These are phyloP conservation scores for Cladorrhinum sp. DNA, from an alignment of 2,329 filamentous ascomycete genomes.

Conservation along the genomic window DNA sequence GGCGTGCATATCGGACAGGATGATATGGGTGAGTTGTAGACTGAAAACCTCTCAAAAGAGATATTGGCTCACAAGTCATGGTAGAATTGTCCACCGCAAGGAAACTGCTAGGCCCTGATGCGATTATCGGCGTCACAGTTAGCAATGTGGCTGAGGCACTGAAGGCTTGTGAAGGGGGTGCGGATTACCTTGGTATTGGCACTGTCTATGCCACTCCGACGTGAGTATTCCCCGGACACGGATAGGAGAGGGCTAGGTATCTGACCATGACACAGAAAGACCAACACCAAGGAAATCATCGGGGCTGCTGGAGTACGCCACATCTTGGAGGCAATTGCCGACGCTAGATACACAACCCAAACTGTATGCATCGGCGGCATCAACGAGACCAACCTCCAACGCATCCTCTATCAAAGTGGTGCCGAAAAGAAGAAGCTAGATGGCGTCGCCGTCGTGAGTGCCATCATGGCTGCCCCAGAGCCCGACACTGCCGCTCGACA, in stretches of 20 bases:
- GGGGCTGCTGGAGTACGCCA: slow-evolving; percentile 67
- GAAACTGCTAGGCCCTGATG: slow-evolving; percentile 66
- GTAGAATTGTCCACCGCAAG: slow-evolving; percentile 64
- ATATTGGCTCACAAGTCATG: background rate
- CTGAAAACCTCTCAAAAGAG: background rate
- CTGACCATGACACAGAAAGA: slow-evolving; percentile 57
- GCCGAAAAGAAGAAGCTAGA: slow-evolving; percentile 60
- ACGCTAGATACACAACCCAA: slow-evolving; percentile 45
- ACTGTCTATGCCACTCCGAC: slow-evolving; percentile 85
- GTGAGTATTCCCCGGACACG: slow-evolving; percentile 32
- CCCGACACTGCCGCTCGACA: slow-evolving; percentile 61
- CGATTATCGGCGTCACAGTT: slow-evolving; percentile 88
- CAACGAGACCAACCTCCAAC: slow-evolving; percentile 70
- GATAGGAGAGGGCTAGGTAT: background rate
- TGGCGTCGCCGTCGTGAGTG: slow-evolving; percentile 85
- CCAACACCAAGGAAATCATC: slow-evolving; percentile 79
- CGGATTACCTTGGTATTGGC: slow-evolving; percentile 87
- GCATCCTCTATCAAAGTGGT: slow-evolving; percentile 68
- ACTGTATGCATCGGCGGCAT: slow-evolving; percentile 89
- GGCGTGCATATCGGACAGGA: slow-evolving; percentile 95
- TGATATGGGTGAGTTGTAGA: slow-evolving; percentile 66
- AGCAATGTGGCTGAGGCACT: slow-evolving; percentile 70
- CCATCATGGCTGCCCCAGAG: slow-evolving; percentile 71
- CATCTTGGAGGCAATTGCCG: slow-evolving; percentile 61
- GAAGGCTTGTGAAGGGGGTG: slow-evolving; percentile 69